phyloP scores from a whole-genome alignment of 768 basidiomycete species.

The Suillus occidentalis region DNA sequence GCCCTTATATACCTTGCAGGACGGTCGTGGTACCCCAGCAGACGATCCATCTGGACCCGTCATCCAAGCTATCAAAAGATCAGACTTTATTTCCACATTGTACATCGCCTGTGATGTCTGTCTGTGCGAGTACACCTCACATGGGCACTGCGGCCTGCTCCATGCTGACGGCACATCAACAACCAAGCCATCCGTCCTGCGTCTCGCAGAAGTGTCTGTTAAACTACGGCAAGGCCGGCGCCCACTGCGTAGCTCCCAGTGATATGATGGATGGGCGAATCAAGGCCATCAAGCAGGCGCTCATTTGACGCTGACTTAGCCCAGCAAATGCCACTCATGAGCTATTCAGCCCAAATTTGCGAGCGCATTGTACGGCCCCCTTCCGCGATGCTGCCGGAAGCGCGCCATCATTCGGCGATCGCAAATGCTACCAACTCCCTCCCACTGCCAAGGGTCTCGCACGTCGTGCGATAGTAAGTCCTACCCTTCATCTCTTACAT shows the following conservation, averaged over 20 bases:
- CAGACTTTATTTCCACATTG: conserved; percentile 75
- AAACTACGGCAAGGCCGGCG: conserved; percentile 94
- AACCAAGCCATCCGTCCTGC: conserved; percentile 74
- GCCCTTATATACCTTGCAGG: conserved; percentile 44
- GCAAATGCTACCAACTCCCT: conserved; percentile 98
- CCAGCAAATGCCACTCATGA: conserved; percentile 92
- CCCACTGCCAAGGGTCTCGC: conserved; percentile 87
- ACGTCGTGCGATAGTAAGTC: conserved; percentile 84
- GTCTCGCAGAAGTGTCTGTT: conserved; percentile 90
- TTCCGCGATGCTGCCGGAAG: conserved; percentile 99
- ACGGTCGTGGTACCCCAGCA: conserved; percentile 79
- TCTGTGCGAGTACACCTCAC: conserved; percentile 99
- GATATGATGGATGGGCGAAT: conserved; percentile 99
- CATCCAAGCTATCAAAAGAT: conserved; percentile 88
- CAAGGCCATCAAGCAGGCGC: conserved; percentile 78
- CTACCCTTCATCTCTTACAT: neutral
- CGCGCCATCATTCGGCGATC: conserved; percentile 90
- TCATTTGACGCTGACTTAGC: conserved; percentile 84
- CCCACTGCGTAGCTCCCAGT: conserved; percentile 96
- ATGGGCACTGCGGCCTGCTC: conserved; percentile 92
- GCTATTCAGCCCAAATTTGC: conserved; percentile 98
- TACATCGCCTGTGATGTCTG: conserved; percentile 96
- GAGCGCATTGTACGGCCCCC: conserved; percentile 90
- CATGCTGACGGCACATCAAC: conserved; percentile 72
- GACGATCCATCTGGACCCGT: conserved; percentile 91